Percentiles rank a stretch among this genome's conserved stretches.
These are phyloP conservation scores for Ceratocystis lukuohia DNA, from an alignment of 2,329 filamentous ascomycete species.

Conservation along the genomic window DNA sequence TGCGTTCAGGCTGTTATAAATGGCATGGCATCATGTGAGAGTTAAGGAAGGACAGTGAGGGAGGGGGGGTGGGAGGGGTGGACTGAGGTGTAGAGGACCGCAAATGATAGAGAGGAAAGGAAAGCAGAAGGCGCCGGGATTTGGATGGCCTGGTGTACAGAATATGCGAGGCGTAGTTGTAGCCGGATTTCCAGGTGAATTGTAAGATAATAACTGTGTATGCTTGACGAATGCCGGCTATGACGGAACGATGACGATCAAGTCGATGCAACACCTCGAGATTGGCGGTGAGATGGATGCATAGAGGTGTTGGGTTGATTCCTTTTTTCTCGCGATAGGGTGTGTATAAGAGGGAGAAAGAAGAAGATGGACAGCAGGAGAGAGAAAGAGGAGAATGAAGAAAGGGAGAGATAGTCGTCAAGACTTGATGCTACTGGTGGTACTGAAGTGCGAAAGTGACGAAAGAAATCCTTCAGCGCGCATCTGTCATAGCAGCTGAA, in stretches of 20 bases:
- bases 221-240: not conserved
- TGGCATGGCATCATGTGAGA: constrained; percentile 6
- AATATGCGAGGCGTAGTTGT: not conserved
- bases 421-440: constrained; percentile 4
- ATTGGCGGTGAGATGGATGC: not conserved
- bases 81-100: not conserved
- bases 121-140: not conserved
- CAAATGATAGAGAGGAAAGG: not conserved
- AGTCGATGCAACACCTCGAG: constrained; percentile 1
- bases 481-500: not conserved
- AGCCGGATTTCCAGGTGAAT: not conserved
- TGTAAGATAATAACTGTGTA: not conserved
- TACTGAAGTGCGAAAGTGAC: constrained; percentile 6
- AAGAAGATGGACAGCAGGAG: not conserved
- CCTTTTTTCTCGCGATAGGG: not conserved
- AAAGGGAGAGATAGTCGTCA: not conserved
- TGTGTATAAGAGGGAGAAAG: not conserved
- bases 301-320: not conserved
- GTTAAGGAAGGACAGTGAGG: not conserved
- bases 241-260: constrained; percentile 7
- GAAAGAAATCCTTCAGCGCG: constrained; percentile 6
- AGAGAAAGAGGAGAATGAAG: not conserved
- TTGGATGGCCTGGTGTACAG: not conserved
- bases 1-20: not conserved
- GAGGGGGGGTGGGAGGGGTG: not conserved